Percentiles rank a stretch among this genome's conserved stretches.
Evolutionary conservation across 2,329 filamentous ascomycete genomes (phyloP).

Genomic region (Claviceps pazoutovae): DNA sequence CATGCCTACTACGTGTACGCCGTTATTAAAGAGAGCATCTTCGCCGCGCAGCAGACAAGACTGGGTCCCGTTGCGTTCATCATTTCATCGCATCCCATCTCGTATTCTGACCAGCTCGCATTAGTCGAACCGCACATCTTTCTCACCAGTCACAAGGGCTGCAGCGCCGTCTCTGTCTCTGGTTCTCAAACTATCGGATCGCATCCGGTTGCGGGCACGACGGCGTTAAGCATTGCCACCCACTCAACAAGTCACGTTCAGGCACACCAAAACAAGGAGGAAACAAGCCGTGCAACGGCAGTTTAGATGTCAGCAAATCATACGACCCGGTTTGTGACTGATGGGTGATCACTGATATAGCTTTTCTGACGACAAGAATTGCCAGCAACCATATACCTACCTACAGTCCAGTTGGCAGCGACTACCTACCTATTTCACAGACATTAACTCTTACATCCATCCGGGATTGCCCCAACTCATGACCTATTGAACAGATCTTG

Average conservation of each 20-base stretch:
- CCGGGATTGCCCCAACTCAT: not conserved
- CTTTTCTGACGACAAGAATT: not conserved
- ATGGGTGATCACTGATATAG: not conserved
- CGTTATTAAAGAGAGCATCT: not conserved
- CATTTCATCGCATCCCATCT: constrained; percentile 2
- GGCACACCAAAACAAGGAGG: not conserved
- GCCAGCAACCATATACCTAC: not conserved
- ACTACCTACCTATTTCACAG: not conserved
- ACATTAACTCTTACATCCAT: not conserved
- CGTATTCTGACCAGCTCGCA: constrained; percentile 3
- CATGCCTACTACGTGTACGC: not conserved
- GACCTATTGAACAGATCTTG: not conserved
- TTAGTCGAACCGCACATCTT: not conserved
- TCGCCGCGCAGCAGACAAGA: not conserved
- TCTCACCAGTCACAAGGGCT: constrained; percentile 1
- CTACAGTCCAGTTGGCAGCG: not conserved
- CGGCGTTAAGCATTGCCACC: constrained; percentile 1
- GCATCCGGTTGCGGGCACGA: not conserved
- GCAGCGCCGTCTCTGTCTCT: not conserved
- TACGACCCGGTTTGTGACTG: not conserved
- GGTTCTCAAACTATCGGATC: not conserved
- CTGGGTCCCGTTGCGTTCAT: not conserved
- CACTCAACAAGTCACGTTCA: constrained; percentile 1
- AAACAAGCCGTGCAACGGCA: not conserved
- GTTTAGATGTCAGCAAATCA: not conserved